Base-by-base conservation (phyloP, 768 basidiomycete species). In the Rickenella mellea region DNA sequence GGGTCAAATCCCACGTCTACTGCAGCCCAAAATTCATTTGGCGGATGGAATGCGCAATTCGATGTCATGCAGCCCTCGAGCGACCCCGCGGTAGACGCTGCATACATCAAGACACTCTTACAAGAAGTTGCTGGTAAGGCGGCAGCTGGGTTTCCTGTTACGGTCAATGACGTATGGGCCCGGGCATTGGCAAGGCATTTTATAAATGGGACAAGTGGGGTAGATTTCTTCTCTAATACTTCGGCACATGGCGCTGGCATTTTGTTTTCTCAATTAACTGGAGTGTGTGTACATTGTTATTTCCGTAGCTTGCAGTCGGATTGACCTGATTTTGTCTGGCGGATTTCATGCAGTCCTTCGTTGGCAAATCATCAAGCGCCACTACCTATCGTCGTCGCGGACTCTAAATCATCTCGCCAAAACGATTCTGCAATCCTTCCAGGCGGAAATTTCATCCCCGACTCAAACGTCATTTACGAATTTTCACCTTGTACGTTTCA, bases 331-430 rank as follows among this genome's bases (percentile, higher is more conserved):
- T 46, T 39, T 38, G 3, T 26, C n/a, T n/a, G n/a, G n/a, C n/a
- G n/a, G n/a, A n/a, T n/a, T n/a, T n/a, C n/a, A n/a, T 26, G 21
- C 31, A 66, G 64, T 0, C 48, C 58, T 15, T 50, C 60, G 0
- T 69, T 71, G 43, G 41, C 47, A 6, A 49, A 59, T 20, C 48
- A 63, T 30, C 14, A 46, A 8, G 61, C 64, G 20, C 70, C 70
- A 0, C 61, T 70, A 42, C 70, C 69, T 1, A 60, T 71, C 24
- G 43, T 68, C 2, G 56, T 66, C 5, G 32, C 57, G 0, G 49
- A 61, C 47, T 42, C 58, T 19, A 41, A 31, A 24, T 55, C 56
- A 11, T 43, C 56, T 4, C 42, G 47, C 39, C 53, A 62, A 37
- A 60, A 61, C 15, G n/a, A n/a, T n/a, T n/a, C n/a, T n/a, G n/a